Percentiles rank a stretch among this genome's conserved stretches.
Conservation (phyloP, 768 basidiomycete genomes). For the Tricholoma sp. region DNA sequence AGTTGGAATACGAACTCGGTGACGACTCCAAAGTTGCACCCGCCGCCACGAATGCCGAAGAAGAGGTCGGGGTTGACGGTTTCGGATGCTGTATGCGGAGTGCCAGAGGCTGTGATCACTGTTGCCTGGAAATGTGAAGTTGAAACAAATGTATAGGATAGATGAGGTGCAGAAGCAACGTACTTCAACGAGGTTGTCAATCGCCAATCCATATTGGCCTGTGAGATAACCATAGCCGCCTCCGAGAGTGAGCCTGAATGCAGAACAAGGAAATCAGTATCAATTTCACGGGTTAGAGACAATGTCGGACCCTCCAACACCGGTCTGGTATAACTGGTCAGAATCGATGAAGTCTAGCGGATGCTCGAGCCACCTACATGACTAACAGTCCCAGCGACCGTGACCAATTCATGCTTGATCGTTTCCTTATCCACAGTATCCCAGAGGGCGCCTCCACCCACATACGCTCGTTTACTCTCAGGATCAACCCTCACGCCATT, state of each 20-base stretch:
- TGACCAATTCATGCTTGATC: conserved; percentile 32
- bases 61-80: conserved; percentile 41
- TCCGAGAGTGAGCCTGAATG: conserved; percentile 40
- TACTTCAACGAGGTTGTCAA: conserved; percentile 44
- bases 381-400: conserved; percentile 36
- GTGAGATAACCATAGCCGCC: conserved; percentile 53
- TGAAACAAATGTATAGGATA: neutral
- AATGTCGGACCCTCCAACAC: conserved; percentile 40
- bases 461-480: conserved; percentile 23
- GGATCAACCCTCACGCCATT: conserved; percentile 23
- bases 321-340: conserved; percentile 27
- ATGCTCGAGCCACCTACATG: conserved; percentile 29
- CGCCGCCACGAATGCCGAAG: conserved; percentile 49
- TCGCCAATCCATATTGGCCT: conserved; percentile 35
- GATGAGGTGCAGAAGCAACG: neutral
- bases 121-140: conserved; percentile 7
- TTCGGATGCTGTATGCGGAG: conserved; percentile 20
- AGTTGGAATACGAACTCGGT: conserved; percentile 46
- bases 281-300: neutral
- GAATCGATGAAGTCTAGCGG: neutral
- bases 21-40: conserved; percentile 52
- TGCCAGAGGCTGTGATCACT: conserved; percentile 14
- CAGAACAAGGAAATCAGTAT: neutral
- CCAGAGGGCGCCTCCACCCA: conserved; percentile 39
- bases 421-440: conserved; percentile 30